Percentiles rank a stretch among this genome's conserved stretches.
These are phyloP conservation scores for Caryopteris hybrid DNA, from an alignment of 305 asterid species.

Conservation along the genomic window DNA sequence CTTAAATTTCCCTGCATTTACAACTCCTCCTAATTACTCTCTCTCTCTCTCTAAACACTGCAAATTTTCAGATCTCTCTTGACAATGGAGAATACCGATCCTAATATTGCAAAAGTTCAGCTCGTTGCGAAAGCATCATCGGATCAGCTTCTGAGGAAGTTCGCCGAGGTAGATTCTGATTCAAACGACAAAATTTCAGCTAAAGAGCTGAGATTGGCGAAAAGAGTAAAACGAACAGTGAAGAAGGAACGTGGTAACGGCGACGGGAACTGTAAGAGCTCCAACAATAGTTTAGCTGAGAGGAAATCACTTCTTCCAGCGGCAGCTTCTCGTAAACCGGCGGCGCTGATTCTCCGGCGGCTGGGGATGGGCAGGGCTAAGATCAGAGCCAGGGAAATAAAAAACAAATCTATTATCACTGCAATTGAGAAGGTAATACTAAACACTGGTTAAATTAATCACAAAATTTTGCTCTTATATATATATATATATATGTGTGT, in stretches of 20 bases:
- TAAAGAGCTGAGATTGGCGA: slow-evolving; percentile 47
- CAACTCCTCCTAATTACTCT: neutral
- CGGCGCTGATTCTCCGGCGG: slow-evolving; percentile 34
- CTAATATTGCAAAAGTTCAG: slow-evolving; percentile 47
- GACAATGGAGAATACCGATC: slow-evolving; percentile 37
- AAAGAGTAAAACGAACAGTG: slow-evolving; percentile 35
- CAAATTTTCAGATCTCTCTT: neutral
- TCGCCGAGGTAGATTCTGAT: slow-evolving; percentile 62
- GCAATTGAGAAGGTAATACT: slow-evolving; percentile 56
- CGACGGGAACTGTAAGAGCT: neutral
- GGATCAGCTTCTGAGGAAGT: slow-evolving; percentile 75
- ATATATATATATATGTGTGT: too few species aligned
- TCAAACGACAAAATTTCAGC: slow-evolving; percentile 27
- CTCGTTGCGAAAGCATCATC: slow-evolving; percentile 76
- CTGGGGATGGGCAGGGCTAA: slow-evolving; percentile 51
- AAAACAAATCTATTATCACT: slow-evolving; percentile 51
- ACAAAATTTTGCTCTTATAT: too few species aligned
- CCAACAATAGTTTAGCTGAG: slow-evolving; percentile 29
- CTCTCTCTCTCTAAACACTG: neutral
- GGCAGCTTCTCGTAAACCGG: slow-evolving; percentile 31
- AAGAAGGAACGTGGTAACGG: slow-evolving; percentile 1
- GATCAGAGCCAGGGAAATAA: slow-evolving; percentile 51
- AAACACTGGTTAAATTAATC: neutral
- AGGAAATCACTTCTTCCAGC: slow-evolving; percentile 57
- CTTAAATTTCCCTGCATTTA: slow-evolving; percentile 10